phyloP scores from a whole-genome alignment of 2,329 filamentous ascomycete genomes.

The Phyllosticta citriasiana region DNA sequence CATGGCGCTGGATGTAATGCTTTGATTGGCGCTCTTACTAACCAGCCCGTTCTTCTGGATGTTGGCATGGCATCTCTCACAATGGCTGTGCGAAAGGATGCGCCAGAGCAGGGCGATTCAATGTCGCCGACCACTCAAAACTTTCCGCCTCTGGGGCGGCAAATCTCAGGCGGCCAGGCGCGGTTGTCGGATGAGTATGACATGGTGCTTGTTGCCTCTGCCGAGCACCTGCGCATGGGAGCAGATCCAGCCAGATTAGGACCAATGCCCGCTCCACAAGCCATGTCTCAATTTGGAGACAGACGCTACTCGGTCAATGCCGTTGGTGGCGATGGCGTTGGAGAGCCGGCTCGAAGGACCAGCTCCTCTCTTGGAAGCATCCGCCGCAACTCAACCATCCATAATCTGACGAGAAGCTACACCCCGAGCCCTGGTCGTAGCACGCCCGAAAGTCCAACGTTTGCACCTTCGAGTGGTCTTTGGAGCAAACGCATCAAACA shows the following conservation, averaged over 20 bases:
- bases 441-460: conserved; percentile 15
- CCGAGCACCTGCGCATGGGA: conserved; percentile 57
- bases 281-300: conserved; percentile 14
- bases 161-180: conserved; percentile 31
- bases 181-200: conserved; percentile 55
- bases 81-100: conserved; percentile 49
- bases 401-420: conserved; percentile 16
- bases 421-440: conserved; percentile 15
- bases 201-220: conserved; percentile 62
- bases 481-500: conserved; percentile 28
- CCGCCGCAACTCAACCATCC: conserved; percentile 24
- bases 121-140: conserved; percentile 19
- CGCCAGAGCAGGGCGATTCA: conserved; percentile 17
- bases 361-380: conserved; percentile 32
- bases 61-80: conserved; percentile 85
- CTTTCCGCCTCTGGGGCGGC: conserved; percentile 13
- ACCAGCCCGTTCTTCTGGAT: conserved; percentile 83
- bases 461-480: conserved; percentile 21
- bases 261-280: conserved; percentile 1
- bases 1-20: conserved; percentile 96
- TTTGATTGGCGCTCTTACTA: conserved; percentile 80
- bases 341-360: conserved; percentile 21
- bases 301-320: conserved; percentile 18
- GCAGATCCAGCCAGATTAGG: conserved; percentile 29
- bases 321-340: conserved; percentile 19